Base-by-base conservation (phyloP, 129 eudicot genomes). In the Gnaphalium uliginosum region DNA sequence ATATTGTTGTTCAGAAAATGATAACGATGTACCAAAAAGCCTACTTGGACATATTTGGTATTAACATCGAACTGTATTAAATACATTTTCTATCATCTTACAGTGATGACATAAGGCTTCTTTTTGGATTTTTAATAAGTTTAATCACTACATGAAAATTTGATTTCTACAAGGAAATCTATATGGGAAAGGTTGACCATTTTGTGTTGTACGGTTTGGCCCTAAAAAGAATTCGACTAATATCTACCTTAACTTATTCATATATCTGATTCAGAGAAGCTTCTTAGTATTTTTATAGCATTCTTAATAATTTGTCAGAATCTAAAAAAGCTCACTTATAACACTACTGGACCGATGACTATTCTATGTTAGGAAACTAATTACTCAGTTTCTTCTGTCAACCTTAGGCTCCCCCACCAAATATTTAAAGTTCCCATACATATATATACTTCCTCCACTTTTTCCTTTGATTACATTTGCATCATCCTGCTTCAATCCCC, bases 381-480 rank as follows among this genome's bases (percentile, higher is more conserved):
- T 53, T 6, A 79, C 83, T 79, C 78, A 74, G 67, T 72, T 79
- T 72, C 73, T n/a, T 51, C 1, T 1, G 78, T 72, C 74, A 72
- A 72, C 78, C 46, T 79, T 79, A 51, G 29, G 62, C 66, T 37
- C 5, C 5, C 3, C 61, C 76, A 8, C 32, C 63, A 4, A 30
- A 37, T 37, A 37, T 1, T 37, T 8, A 8, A 37, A 37, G 46
- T 37, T 37, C 13, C 13, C 6, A 37, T 37, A 23, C 25, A 30
- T 71, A 22, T 22, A 22, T 21, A 53, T 3, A 25, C 4, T 5
- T 29, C 18, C 46, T 50, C 33, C 37, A 7, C 59, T 76, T 29
- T 13, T 53, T 18, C 68, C 24, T 37, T 68, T 37, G 77, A 67
- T 37, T 23, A 5, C 46, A 37, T 37, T 37, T 37, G 13, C 3